A percentile compares a stretch with the other conserved stretches of the same genome.
Conservation (phyloP, 2,329 filamentous ascomycete genomes). For the Aspergillus sp. region DNA sequence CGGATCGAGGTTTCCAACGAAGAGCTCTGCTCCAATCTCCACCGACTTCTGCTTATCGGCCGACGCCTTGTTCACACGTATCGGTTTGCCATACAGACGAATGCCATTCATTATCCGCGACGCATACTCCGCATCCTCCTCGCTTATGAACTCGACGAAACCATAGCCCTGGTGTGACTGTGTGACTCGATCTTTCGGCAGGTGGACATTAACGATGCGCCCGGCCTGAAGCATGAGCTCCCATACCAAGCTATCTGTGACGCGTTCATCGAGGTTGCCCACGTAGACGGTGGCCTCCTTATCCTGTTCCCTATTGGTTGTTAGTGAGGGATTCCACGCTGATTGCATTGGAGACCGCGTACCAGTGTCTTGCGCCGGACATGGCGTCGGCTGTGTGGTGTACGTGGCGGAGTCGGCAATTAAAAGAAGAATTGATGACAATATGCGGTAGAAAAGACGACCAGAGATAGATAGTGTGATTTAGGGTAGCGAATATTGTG, state of each 20-base stretch:
- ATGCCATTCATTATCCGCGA: slow-evolving; percentile 96
- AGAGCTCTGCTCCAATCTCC: slow-evolving; percentile 94
- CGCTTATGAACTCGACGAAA: slow-evolving; percentile 96
- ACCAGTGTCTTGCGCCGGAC: slow-evolving; percentile 76
- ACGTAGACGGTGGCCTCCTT: slow-evolving; percentile 98
- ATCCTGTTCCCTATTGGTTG: slow-evolving; percentile 77
- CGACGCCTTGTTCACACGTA: slow-evolving; percentile 90
- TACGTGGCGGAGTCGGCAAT: background rate
- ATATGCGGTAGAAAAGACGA: background rate
- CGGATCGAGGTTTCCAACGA: slow-evolving; percentile 90
- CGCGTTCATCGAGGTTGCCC: slow-evolving; percentile 96
- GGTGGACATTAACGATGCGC: slow-evolving; percentile 95
- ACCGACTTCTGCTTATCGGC: slow-evolving; percentile 93
- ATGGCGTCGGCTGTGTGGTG: slow-evolving; percentile 45
- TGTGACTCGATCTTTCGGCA: slow-evolving; percentile 96
- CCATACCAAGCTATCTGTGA: slow-evolving; percentile 85
- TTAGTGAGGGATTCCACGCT: too few species aligned
- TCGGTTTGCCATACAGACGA: slow-evolving; percentile 86
- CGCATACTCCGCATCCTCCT: slow-evolving; percentile 94
- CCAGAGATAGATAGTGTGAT: background rate
- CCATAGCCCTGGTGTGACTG: slow-evolving; percentile 97
- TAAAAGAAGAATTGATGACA: background rate
- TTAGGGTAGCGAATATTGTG: background rate
- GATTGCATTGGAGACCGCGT: slow-evolving; percentile 20
- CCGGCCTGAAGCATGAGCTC: slow-evolving; percentile 98